phyloP scores from a whole-genome alignment of 305 asterid species.

The Solanum hybrid region DNA sequence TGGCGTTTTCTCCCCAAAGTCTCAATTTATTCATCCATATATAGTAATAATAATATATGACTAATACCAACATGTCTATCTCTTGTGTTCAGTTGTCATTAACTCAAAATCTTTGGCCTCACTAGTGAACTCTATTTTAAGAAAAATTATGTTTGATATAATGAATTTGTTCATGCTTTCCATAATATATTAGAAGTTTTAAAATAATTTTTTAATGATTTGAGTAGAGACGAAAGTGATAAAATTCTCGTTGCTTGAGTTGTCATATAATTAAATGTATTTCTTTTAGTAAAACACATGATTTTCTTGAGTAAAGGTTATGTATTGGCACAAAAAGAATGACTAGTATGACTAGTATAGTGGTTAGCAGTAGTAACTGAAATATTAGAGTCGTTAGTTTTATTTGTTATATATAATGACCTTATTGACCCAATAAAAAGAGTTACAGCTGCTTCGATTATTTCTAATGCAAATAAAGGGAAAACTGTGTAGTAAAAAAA shows the following conservation, averaged over 20 bases:
- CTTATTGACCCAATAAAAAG: not conserved
- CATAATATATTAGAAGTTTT: not conserved
- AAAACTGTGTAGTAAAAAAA: too few relatives aligned
- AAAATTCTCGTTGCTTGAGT: not conserved
- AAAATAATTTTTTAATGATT: not conserved
- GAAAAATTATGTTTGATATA: not conserved
- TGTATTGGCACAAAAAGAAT: not conserved
- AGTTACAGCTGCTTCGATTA: not conserved
- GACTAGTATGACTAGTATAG: not conserved
- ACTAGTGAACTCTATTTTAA: not conserved
- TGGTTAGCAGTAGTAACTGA: not conserved
- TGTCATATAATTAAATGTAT: not conserved
- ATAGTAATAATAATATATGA: not conserved
- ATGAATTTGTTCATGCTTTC: not conserved
- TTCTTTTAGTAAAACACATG: not conserved
- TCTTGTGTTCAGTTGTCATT: not conserved
- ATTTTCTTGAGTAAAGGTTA: not conserved
- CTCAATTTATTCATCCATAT: not conserved
- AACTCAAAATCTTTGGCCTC: not conserved
- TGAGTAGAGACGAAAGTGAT: not conserved
- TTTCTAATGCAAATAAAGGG: not conserved
- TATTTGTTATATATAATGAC: not conserved
- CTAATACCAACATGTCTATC: not conserved
- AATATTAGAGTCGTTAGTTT: not conserved
- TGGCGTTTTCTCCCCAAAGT: not conserved